These are phyloP conservation scores for Forsythia viridissima DNA, from an alignment of 257 asterid species.

Conservation along the genomic window DNA sequence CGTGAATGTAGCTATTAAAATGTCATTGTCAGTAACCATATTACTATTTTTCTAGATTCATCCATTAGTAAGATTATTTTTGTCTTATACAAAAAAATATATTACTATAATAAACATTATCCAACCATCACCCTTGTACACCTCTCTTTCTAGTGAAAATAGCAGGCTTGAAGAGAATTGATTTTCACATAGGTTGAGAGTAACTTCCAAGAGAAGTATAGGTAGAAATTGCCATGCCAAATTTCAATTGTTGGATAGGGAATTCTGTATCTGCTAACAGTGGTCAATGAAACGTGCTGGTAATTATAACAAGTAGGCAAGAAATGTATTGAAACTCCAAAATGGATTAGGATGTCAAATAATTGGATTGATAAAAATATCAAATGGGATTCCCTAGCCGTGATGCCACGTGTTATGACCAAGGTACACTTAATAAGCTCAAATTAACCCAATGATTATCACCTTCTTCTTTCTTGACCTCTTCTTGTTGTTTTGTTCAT, in stretches of 20 bases:
- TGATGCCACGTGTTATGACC: neutral
- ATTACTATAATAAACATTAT: too few species aligned
- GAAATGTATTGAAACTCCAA: neutral
- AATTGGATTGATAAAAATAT: neutral
- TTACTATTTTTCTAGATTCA: neutral
- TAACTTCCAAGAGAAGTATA: neutral
- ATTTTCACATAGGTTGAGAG: neutral
- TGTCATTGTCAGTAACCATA: neutral
- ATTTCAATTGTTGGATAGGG: neutral
- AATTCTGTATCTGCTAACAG: neutral
- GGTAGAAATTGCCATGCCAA: neutral
- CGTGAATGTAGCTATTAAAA: neutral
- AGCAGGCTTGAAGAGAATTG: neutral
- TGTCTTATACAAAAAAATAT: neutral
- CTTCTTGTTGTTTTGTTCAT: conserved; percentile 41
- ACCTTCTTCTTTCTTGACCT: conserved; percentile 82
- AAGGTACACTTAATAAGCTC: neutral
- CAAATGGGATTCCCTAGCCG: neutral
- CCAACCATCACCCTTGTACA: neutral
- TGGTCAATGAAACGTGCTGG: neutral
- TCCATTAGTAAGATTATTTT: neutral
- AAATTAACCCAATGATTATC: conserved; percentile 7
- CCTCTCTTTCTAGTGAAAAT: neutral
- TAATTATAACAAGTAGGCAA: neutral
- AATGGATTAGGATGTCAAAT: neutral